Percentiles rank a stretch among this genome's conserved stretches.
These are phyloP conservation scores for Gymnopilus junonius DNA, from an alignment of 768 basidiomycete genomes.

Conservation along the genomic window DNA sequence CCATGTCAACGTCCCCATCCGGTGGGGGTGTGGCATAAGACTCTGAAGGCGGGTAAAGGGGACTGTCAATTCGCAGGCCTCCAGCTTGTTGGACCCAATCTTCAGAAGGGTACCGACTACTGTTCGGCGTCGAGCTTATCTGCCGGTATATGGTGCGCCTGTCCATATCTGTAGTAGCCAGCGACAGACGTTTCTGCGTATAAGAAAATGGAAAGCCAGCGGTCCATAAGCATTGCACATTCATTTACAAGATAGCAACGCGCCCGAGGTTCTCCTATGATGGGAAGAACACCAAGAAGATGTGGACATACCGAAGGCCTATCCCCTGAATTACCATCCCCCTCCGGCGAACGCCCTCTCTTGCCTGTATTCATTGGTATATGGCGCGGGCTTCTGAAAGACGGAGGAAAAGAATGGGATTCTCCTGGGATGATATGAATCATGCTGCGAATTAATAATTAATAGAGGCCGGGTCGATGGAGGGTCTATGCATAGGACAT, in stretches of 20 bases:
- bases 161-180: constrained; percentile 32
- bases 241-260: not conserved
- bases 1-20: constrained; percentile 57
- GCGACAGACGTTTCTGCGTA: constrained; percentile 60
- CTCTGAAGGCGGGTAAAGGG: constrained; percentile 32
- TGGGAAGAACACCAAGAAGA: not conserved
- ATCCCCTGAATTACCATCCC: constrained; percentile 42
- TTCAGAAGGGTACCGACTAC: constrained; percentile 54
- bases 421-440: constrained; percentile 55
- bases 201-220: not conserved
- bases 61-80: constrained; percentile 67
- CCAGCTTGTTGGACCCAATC: constrained; percentile 80
- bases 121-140: constrained; percentile 27
- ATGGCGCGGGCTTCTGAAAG: constrained; percentile 40
- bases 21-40: not conserved
- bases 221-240: not conserved
- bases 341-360: constrained; percentile 65
- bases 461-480: not conserved
- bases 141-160: constrained; percentile 16
- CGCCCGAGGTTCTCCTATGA: not conserved
- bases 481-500: constrained; percentile 14
- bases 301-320: constrained; percentile 53
- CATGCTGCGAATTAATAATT: constrained; percentile 25
- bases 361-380: constrained; percentile 39
- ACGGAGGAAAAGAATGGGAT: constrained; percentile 45